phyloP scores from a whole-genome alignment of 2,329 filamentous ascomycete genomes.

The Penicillium sp. region DNA sequence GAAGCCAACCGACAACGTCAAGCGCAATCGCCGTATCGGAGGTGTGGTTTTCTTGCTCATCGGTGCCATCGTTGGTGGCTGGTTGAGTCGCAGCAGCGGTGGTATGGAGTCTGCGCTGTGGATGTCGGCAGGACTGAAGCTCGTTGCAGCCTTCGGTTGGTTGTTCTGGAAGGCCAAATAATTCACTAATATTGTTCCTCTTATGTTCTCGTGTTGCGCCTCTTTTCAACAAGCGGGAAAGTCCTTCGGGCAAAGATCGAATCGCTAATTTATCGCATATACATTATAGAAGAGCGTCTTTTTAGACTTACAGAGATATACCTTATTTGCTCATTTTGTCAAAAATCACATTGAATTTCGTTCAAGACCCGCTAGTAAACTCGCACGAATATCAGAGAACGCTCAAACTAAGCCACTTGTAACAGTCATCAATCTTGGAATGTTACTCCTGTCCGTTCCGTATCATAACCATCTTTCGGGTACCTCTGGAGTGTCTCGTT shows the following conservation, averaged over 20 bases:
- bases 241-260: neutral
- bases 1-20: constrained; percentile 39
- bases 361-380: neutral
- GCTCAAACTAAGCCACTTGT: neutral
- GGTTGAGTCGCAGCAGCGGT: constrained; percentile 43
- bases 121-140: constrained; percentile 45
- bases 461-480: neutral
- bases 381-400: neutral
- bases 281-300: neutral
- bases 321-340: neutral
- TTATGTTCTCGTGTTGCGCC: neutral
- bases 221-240: neutral
- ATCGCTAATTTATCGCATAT: neutral
- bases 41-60: constrained; percentile 40
- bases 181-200: neutral
- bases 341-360: neutral
- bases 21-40: constrained; percentile 40
- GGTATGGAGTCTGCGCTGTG: constrained; percentile 48
- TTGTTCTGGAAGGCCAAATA: constrained; percentile 39
- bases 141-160: constrained; percentile 38
- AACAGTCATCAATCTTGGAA: neutral
- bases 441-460: neutral
- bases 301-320: neutral
- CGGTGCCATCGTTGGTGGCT: constrained; percentile 45
- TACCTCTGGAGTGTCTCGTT: neutral